Evolutionary conservation across 805 yeast species (phyloP), one percentile per base, ranked within the genome.

Genomic region (Suhomyces faveliae): DNA sequence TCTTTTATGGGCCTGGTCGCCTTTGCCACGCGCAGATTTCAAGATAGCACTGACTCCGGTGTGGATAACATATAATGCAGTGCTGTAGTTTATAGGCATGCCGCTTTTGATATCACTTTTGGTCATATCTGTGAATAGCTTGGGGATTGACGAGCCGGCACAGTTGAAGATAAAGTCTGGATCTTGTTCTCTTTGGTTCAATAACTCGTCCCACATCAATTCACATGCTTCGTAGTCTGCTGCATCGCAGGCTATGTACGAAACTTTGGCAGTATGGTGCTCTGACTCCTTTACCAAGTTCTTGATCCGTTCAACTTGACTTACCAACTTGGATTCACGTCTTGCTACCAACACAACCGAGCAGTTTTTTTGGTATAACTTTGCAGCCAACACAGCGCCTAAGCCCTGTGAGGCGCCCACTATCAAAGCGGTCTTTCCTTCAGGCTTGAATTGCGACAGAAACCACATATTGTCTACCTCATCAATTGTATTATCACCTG

Each of bases 401-500:
- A 92, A 71, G 0, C 99, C 99, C 60, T 92, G 99, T 0, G 97
- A 89, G 0, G 89, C 98, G 3, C 99, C 99, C 0, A 96, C 80
- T n/a, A 92, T 76, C 13, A 92, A 76, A 2, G 85, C 90, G 1
- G 79, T 62, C 60, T 77, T 79, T 22, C 78, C 77, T 43, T 75
- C 70, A 9, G 79, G 64, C 30, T 59, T 52, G 43, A 71, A 64
- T 27, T 66, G 49, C 3, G 48, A 35, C 12, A 42, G 50, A 11
- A 60, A 57, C 46, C 57, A 64, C 62, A 40, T 45, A 12, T 12
- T 29, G 12, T 10, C 6, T 6, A 24, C 27, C 10, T n/a, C n/a
- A 27, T 27, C 30, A 27, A 27, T 15, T n/a, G 6, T n/a, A 6
- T 11, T 12, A 27, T 12, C 13, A 27, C 4, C 15, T 22, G 23